Conservation (phyloP, 2,329 filamentous ascomycete species). For the Tympanopsis confertula region DNA sequence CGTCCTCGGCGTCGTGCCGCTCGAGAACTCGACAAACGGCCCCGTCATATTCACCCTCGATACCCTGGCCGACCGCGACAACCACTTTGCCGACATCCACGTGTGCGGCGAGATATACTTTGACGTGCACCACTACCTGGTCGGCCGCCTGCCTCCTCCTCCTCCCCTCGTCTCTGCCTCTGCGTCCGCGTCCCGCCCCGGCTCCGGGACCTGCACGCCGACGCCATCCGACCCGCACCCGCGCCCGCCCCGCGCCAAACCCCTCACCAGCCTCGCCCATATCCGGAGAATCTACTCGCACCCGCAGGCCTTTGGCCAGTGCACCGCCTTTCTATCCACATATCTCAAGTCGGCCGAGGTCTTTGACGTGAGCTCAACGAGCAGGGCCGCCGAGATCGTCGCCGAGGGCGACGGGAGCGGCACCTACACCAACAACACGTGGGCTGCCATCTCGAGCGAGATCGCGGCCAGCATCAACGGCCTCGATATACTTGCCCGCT, state of each 20-base stretch:
- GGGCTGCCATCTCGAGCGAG: slow-evolving; percentile 68
- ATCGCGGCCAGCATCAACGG: slow-evolving; percentile 60
- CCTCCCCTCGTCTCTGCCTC: slow-evolving; percentile 5
- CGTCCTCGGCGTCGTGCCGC: slow-evolving; percentile 72
- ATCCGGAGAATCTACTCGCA: slow-evolving; percentile 79
- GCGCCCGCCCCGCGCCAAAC: slow-evolving; percentile 30
- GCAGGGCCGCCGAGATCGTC: slow-evolving; percentile 70
- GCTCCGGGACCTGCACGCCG: slow-evolving; percentile 36
- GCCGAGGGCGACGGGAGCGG: slow-evolving; percentile 32
- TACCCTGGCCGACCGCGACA: slow-evolving; percentile 66
- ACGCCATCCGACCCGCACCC: slow-evolving; percentile 31
- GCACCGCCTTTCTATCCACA: slow-evolving; percentile 59
- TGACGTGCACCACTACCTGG: slow-evolving; percentile 75
- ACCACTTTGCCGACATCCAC: slow-evolving; percentile 52
- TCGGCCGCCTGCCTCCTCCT: slow-evolving; percentile 34
- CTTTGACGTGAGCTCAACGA: slow-evolving; percentile 77
- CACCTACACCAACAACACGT: no score
- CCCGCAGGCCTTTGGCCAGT: slow-evolving; percentile 92
- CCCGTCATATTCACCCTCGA: slow-evolving; percentile 84
- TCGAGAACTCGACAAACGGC: slow-evolving; percentile 94
- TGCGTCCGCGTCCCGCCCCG: slow-evolving; percentile 8
- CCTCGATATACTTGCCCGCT: slow-evolving; percentile 56
- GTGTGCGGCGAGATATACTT: slow-evolving; percentile 81
- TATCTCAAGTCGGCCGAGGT: slow-evolving; percentile 66
- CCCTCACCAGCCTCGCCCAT: slow-evolving; percentile 39